These are phyloP conservation scores for Macrotyloma uniflorum DNA, from an alignment of 306 rosid species.

Conservation along the genomic window DNA sequence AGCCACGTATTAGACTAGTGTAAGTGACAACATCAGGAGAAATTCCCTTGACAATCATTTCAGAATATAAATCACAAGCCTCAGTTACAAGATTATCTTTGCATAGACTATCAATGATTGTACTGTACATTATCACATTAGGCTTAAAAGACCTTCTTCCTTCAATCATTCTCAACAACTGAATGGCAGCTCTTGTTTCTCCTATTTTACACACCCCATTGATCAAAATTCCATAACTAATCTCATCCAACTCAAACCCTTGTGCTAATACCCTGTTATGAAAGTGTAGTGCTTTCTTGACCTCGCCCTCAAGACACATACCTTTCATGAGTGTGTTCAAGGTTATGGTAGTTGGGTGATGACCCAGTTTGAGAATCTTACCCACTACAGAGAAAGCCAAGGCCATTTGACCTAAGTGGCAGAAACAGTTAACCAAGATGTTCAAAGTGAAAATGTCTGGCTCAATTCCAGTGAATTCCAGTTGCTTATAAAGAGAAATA, in stretches of 20 bases:
- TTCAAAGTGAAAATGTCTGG: neutral
- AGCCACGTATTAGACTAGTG: too few species aligned
- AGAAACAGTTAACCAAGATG: slow-evolving; percentile 23
- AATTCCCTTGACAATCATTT: too few species aligned
- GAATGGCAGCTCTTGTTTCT: too few species aligned
- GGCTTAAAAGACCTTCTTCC: too few species aligned
- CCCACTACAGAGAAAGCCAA: slow-evolving; percentile 9
- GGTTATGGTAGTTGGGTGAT: neutral
- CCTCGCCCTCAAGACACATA: neutral
- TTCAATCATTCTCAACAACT: too few species aligned
- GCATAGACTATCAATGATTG: too few species aligned
- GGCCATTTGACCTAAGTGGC: neutral
- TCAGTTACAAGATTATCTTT: too few species aligned
- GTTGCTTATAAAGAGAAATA: neutral
- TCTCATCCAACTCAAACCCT: neutral
- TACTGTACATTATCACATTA: too few species aligned
- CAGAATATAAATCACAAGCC: too few species aligned
- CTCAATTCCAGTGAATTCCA: neutral
- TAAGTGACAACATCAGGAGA: too few species aligned
- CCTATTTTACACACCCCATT: too few species aligned
- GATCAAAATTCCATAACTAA: neutral
- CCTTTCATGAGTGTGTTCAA: neutral
- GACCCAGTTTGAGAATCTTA: slow-evolving; percentile 10
- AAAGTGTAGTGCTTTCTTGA: neutral
- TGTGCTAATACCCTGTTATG: neutral